A percentile compares a stretch with the other conserved stretches of the same genome.
Conservation (phyloP, 345 rosid species). For the Populus euphratica region DNA sequence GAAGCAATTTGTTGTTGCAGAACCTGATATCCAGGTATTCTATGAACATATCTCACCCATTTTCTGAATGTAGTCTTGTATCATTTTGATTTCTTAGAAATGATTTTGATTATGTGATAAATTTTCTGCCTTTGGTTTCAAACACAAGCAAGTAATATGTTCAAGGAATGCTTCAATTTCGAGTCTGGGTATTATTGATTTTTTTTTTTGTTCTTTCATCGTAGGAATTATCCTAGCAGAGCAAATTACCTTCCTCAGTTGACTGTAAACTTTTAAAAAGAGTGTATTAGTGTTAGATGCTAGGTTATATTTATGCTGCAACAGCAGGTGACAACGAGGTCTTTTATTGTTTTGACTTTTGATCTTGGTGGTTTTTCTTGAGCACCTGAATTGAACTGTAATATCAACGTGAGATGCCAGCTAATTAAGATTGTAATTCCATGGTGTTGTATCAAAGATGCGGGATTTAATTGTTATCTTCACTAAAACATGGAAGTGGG, state of each 20-base stretch:
- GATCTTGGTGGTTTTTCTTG: not conserved
- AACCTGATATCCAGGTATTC: constrained; percentile 95
- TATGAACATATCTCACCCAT: not conserved
- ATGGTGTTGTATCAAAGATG: not conserved
- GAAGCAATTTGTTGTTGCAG: constrained; percentile 96
- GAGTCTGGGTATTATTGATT: not conserved
- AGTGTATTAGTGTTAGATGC: not conserved
- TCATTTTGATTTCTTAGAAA: not conserved
- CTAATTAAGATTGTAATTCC: not conserved
- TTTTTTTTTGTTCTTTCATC: not conserved
- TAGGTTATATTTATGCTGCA: not conserved
- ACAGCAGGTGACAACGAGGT: not conserved
- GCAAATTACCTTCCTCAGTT: not conserved
- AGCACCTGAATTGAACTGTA: not conserved
- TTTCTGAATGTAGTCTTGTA: not conserved
- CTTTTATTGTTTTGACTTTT: not conserved
- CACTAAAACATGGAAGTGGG: not conserved
- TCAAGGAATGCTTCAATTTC: not conserved
- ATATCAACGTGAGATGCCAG: not conserved
- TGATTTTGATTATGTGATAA: not conserved
- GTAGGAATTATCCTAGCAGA: not conserved
- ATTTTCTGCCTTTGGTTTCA: not conserved
- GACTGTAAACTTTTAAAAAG: not conserved
- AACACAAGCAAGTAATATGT: not conserved
- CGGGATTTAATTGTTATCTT: not conserved